phyloP scores from a whole-genome alignment of 805 yeast genomes.

The Myxozyma lipomycoides region DNA sequence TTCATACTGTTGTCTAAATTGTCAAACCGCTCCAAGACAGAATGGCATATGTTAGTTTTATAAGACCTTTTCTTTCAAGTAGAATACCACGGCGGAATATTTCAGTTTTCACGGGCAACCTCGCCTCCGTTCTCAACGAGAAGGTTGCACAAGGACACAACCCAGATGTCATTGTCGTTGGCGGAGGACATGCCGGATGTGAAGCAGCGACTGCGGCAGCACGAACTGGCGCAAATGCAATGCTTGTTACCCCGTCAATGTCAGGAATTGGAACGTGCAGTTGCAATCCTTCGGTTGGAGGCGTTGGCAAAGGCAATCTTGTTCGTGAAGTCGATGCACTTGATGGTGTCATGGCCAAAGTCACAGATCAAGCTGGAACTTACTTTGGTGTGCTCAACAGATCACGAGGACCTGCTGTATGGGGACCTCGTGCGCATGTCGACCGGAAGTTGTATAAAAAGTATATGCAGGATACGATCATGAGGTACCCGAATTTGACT shows the following conservation, averaged over 20 bases:
- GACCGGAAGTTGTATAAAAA: slow-evolving; percentile 73
- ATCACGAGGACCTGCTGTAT: slow-evolving; percentile 92
- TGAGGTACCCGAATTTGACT: slow-evolving; percentile 48
- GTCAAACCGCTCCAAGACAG: too few relatives aligned
- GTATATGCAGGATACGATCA: slow-evolving; percentile 72
- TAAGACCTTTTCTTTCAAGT: too few relatives aligned
- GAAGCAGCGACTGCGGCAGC: slow-evolving; percentile 96
- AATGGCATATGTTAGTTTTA: too few relatives aligned
- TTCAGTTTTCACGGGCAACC: background rate
- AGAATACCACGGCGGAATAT: background rate
- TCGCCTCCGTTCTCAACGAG: background rate
- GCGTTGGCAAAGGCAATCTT: slow-evolving; percentile 94
- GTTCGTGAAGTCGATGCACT: slow-evolving; percentile 91
- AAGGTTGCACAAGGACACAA: background rate
- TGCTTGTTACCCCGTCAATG: slow-evolving; percentile 71
- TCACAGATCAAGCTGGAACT: slow-evolving; percentile 91
- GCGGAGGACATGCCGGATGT: slow-evolving; percentile 99
- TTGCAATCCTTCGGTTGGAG: slow-evolving; percentile 97
- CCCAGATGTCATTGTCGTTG: slow-evolving; percentile 77
- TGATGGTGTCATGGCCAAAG: slow-evolving; percentile 82
- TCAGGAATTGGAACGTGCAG: slow-evolving; percentile 87
- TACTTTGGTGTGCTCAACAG: slow-evolving; percentile 83
- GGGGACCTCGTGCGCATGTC: slow-evolving; percentile 97
- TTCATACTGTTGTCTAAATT: too few relatives aligned
- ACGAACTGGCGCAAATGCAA: slow-evolving; percentile 66